Evolutionary conservation across 331 rosid genomes (phyloP).

Genomic region (Dryas integrifolia): DNA sequence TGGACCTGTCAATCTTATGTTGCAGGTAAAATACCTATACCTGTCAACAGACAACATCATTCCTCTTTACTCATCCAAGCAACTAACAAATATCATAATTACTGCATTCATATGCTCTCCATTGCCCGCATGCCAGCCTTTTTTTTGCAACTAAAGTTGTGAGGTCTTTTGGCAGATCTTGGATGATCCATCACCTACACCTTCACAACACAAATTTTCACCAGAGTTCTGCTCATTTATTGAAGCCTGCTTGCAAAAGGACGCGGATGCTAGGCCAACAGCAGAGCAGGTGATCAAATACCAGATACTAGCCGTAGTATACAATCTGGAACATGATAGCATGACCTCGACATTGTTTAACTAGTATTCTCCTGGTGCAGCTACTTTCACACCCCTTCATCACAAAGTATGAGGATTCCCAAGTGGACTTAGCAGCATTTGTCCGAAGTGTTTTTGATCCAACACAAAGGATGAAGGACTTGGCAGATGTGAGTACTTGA

Average conservation of each 20-base stretch:
- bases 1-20: constrained; percentile 95
- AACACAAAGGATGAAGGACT: constrained; percentile 86
- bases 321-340: constrained; percentile 14
- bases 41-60: background rate
- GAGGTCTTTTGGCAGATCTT: constrained; percentile 59
- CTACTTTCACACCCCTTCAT: constrained; percentile 85
- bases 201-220: constrained; percentile 73
- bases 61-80: background rate
- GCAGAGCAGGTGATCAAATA: constrained; percentile 74
- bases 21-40: constrained; percentile 61
- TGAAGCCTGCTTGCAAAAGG: constrained; percentile 85
- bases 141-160: constrained; percentile 18
- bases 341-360: constrained; percentile 14
- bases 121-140: background rate
- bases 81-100: background rate
- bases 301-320: constrained; percentile 5
- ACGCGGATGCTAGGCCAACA: constrained; percentile 82
- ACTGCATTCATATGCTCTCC: background rate
- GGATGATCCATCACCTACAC: constrained; percentile 95
- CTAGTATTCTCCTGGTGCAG: constrained; percentile 48
- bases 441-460: constrained; percentile 89
- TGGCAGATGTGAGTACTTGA: constrained; percentile 82
- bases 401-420: constrained; percentile 47
- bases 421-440: constrained; percentile 70
- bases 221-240: constrained; percentile 86